Evolutionary conservation across 345 rosid species (phyloP).

Genomic region (Citrus maxima): DNA sequence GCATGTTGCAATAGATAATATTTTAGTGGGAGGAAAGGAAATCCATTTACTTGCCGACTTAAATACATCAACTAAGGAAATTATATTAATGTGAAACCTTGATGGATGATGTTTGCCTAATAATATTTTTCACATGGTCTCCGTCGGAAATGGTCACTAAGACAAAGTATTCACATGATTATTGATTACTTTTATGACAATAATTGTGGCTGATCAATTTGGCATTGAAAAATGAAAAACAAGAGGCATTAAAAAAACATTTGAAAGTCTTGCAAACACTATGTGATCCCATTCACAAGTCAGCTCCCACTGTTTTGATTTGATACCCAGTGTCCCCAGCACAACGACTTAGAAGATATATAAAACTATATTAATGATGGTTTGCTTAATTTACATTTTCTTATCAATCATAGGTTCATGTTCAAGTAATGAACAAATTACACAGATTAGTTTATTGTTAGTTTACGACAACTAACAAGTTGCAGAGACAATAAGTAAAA

Average conservation of each 20-base stretch:
- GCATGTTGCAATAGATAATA: not conserved
- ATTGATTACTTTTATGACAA: not conserved
- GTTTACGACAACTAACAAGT: not conserved
- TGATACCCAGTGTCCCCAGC: not conserved
- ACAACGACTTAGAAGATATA: not conserved
- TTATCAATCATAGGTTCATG: not conserved
- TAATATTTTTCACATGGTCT: conserved; percentile 5
- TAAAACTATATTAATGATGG: not conserved
- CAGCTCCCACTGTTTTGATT: conserved; percentile 1
- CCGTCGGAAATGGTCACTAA: not conserved
- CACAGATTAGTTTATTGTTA: not conserved
- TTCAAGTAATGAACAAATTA: not conserved
- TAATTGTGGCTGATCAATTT: not conserved
- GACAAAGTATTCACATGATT: not conserved
- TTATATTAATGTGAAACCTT: not conserved
- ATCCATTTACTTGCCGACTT: not conserved
- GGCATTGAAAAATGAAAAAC: conserved; percentile 9
- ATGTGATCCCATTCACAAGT: not conserved
- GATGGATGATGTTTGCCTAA: not conserved
- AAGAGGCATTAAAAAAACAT: not conserved
- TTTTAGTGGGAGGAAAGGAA: not conserved
- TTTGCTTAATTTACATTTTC: not conserved
- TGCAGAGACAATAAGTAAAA: not conserved
- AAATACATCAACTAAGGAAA: not conserved
- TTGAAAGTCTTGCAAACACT: not conserved